phyloP scores from a whole-genome alignment of 108 stramenopile genomes.

The Fistulifera pelliculosa region DNA sequence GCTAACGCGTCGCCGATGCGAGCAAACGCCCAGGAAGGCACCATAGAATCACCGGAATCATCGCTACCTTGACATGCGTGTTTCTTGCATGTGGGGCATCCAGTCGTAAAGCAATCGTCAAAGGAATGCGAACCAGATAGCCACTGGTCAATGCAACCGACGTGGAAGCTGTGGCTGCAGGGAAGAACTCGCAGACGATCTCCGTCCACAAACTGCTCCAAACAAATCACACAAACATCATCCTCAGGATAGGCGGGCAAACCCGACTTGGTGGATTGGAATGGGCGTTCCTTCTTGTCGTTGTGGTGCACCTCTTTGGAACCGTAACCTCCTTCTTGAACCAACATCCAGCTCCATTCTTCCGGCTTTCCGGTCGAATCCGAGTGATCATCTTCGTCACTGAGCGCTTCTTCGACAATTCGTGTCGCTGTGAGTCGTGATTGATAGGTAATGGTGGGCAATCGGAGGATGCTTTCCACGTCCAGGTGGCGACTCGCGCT shows the following conservation, averaged over 20 bases:
- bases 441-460: conserved; percentile 55
- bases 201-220: conserved; percentile 60
- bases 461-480: conserved; percentile 46
- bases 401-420: conserved; percentile 12
- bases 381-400: background rate
- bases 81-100: conserved; percentile 74
- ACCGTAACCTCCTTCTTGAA: conserved; percentile 14
- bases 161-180: conserved; percentile 79
- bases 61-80: conserved; percentile 1
- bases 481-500: conserved; percentile 58
- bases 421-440: conserved; percentile 15
- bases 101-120: conserved; percentile 44
- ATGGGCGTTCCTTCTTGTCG: conserved; percentile 8
- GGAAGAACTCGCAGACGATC: conserved; percentile 76
- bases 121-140: conserved; percentile 37
- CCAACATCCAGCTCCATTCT: conserved; percentile 41
- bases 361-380: conserved; percentile 5
- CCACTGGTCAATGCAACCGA: conserved; percentile 75
- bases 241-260: conserved; percentile 2
- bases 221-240: conserved; percentile 62
- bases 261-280: background rate
- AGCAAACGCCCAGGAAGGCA: conserved; percentile 72
- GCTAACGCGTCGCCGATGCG: conserved; percentile 31
- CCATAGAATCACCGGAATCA: conserved; percentile 28
- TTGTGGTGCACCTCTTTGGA: conserved; percentile 14